Base-by-base conservation (phyloP, 2,329 filamentous ascomycete genomes). In the Pseudocercospora musae region DNA sequence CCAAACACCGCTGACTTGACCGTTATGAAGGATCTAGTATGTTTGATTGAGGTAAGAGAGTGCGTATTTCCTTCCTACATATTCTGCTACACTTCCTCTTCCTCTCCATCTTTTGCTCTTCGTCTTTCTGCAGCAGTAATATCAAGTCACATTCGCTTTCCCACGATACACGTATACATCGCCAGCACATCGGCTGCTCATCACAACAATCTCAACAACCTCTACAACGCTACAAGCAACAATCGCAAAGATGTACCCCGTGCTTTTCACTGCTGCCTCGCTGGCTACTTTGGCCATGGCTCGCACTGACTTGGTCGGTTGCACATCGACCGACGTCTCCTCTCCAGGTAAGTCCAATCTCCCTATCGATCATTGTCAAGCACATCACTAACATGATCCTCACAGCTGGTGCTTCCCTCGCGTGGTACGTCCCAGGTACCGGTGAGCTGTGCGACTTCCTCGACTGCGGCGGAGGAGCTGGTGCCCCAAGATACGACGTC, bases 391-490 rank as follows among this genome's bases (percentile, higher is more conserved):
- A 52, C 48, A 23, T 31, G 21, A 9, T 31, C 15, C 5, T 18
- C 15, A 13, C 71, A 52, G 72, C 75, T 62, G 82, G 80, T 68
- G 79, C 79, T 48, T 82, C 79, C 59, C 63, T 81, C 52, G 74
- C 86, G 69, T 89, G 80, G 79, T 89, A 85, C 74, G 82, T 87
- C 58, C 86, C 86, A 1, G 85, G 77, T 67, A 85, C 82, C 18
- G 85, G 86, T 72, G 86, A 89, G 78, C 78, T 89, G 72, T 89
- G 87, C 80, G 78, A 79, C 10, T 71, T 85, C 64, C 80, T 87
- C 68, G 87, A 89, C 81, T 89, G 87, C 75, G 87, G 87, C 62
- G 87, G 87, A 66, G 87, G 87, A 59, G 81, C 83, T 50, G 87
- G 86, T 8, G 85, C 87, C 2, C 83, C 85, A 63, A 89, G 71